Base-by-base conservation (phyloP, 257 asterid species). In the Solanum verrucosum region DNA sequence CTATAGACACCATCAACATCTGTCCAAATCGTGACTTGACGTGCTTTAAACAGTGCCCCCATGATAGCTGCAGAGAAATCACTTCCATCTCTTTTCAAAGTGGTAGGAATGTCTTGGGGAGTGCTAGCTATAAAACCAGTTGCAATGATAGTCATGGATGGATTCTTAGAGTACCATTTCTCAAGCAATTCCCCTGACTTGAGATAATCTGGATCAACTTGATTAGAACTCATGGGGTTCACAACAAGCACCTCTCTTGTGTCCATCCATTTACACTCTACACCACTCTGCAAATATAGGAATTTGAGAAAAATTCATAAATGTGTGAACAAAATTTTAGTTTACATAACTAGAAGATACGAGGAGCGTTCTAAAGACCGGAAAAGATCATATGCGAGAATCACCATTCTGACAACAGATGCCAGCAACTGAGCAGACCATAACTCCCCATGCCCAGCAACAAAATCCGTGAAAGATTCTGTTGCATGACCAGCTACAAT, bases 51-150 rank as follows among this genome's bases (percentile, higher is more conserved):
- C 89, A 97, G 92, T 70, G 99, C 95, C 86, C 98, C 98, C 98
- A 97, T 93, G 83, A 97, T 97, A 87, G 99, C 99, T 74, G 99
- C 99, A 86, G 99, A 97, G 93, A 97, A 97, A 91, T 97, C 99
- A 89, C 99, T 97, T 52, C 99, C 99, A 77, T 97, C 99, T 91
- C 99, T 93, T 92, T 97, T 97, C 94, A 97, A 93, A 87, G 99
- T 97, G 56, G 99, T 97, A 84, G 98, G 98, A 85, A 97, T 96
- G 89, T 95, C 94, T 89, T 96, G 91, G 84, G 95, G 97, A 85
- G 99, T 97, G 72, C 93, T 92, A 88, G 99, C 99, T 79, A 97
- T 97, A 90, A 97, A 97, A 27, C 99, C 99, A 72, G 99, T 96
- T 10, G 99, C 99, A 83, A 97, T 91, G 70, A 97, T 94, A 14